phyloP scores from a whole-genome alignment of 148 eudicot genomes.

The Rhododendron vialii region DNA sequence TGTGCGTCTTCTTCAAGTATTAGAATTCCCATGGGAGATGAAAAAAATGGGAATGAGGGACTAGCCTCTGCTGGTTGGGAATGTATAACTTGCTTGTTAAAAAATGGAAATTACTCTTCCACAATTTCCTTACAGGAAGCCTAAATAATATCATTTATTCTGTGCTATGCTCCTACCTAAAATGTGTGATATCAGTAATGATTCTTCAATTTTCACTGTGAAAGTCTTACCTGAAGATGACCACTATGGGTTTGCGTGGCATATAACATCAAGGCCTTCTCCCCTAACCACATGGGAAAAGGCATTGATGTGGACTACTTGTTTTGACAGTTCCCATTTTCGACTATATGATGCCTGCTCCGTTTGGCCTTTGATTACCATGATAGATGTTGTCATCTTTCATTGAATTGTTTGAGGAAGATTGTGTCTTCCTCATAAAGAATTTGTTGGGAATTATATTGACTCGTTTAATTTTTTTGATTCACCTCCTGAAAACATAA shows the following conservation, averaged over 20 bases:
- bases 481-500: slow-evolving; percentile 6
- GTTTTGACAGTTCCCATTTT: neutral
- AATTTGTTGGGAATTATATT: neutral
- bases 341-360: neutral
- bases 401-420: neutral
- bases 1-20: neutral
- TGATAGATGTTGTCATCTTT: neutral
- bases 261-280: neutral
- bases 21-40: neutral
- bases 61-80: neutral
- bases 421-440: neutral
- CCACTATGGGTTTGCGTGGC: neutral
- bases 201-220: neutral
- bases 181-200: neutral
- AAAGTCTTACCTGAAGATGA: neutral
- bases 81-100: neutral
- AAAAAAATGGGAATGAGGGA: neutral
- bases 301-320: slow-evolving; percentile 4
- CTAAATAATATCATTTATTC: neutral
- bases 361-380: neutral
- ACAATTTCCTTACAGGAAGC: neutral
- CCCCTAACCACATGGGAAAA: neutral
- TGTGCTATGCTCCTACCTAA: neutral
- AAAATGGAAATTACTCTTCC: neutral
- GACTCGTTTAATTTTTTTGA: neutral